Evolutionary conservation across 805 yeast genomes (phyloP), one percentile per base, ranked within the genome.

Genomic region (Spathaspora hagerdaliae): DNA sequence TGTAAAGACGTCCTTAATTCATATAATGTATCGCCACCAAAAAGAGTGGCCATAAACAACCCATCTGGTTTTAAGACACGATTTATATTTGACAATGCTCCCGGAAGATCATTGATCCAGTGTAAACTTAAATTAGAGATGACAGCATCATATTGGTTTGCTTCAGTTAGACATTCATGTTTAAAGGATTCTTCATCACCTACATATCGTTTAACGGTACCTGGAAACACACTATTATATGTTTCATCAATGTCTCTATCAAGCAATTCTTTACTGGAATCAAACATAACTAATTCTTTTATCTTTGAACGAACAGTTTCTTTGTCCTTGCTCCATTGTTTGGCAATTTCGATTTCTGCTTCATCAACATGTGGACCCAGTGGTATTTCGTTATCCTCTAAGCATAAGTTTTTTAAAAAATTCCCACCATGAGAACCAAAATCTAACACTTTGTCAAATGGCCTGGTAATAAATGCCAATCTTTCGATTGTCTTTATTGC

Each of bases 81-180:
- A 57, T 81, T 78, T 52, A 87, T 74, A 48, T 78, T 73, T 13
- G 64, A 61, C 42, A 87, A 72, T 2, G 80, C 77, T 1, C 73
- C 69, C 0, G 96, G 96, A n/a, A 88, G 72, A 54, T 88, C 91
- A 56, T 88, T 88, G 47, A 86, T 81, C 96, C 96, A 88, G 61
- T 88, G 96, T 58, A 88, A 58, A 19, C 87, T 76, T 51, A 87
- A 61, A 59, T 85, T 87, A 2, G 90, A 82, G 2, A 88, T 60
- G 2, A 87, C 85, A 3, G 89, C 85, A 59, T 87, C 91, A 56
- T 75, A 85, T 14, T 71, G 63, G 43, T 71, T 64, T 7, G 65
- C 52, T 43, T 56, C 56, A 36, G 50, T 32, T 27, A 82, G 62
- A 11, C 60, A 58, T 2, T 69, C 69, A 48, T 75, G 75, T 46